phyloP scores from a whole-genome alignment of 345 rosid species.

The Moricandia moricandioides region DNA sequence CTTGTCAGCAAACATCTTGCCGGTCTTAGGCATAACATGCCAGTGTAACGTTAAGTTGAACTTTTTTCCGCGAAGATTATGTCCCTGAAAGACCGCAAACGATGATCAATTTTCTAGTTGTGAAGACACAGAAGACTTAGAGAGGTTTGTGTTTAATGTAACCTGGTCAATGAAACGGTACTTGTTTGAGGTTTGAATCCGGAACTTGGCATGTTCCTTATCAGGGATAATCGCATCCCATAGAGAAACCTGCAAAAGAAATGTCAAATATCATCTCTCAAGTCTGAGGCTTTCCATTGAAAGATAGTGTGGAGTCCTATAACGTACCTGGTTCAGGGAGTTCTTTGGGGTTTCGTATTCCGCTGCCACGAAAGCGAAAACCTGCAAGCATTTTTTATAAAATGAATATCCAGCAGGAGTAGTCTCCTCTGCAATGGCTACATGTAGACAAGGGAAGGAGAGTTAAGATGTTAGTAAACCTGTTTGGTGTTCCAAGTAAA shows the following conservation, averaged over 20 bases:
- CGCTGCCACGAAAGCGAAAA: constrained; percentile 80
- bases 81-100: constrained; percentile 51
- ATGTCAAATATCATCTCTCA: neutral
- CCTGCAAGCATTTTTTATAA: constrained; percentile 41
- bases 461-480: constrained; percentile 42
- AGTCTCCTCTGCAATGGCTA: neutral
- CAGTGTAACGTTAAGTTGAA: constrained; percentile 91
- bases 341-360: constrained; percentile 83
- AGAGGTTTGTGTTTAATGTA: constrained; percentile 11
- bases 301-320: neutral
- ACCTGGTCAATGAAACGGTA: constrained; percentile 97
- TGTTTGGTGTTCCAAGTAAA: constrained; percentile 99
- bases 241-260: constrained; percentile 61
- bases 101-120: constrained; percentile 4
- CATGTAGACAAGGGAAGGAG: neutral
- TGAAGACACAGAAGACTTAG: neutral
- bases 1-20: constrained; percentile 83
- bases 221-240: constrained; percentile 93
- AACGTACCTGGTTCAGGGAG: constrained; percentile 77
- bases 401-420: neutral
- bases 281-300: neutral
- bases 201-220: constrained; percentile 80
- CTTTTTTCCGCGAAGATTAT: constrained; percentile 71
- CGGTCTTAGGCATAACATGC: constrained; percentile 97
- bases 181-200: constrained; percentile 73